Evolutionary conservation across 2,329 filamentous ascomycete genomes (phyloP), one percentile per base, ranked within the genome.

Genomic region (Ilyonectria robusta): DNA sequence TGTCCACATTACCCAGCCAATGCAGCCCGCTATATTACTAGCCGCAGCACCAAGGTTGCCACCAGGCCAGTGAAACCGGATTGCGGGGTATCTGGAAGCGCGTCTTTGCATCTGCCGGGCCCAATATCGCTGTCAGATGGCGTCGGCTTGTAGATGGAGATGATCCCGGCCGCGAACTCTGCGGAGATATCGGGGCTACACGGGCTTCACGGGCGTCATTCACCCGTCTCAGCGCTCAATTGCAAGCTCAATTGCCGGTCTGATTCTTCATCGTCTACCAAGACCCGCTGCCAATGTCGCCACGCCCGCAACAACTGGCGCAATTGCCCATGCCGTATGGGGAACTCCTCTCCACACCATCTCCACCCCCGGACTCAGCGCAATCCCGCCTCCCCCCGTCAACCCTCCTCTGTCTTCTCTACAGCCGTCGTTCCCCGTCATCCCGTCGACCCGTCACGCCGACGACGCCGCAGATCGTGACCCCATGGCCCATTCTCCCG

Each of bases 341-440:
- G 35, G 47, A 2, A 33, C 35, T n/a, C 21, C 48, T 35, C 48
- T 46, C 54, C 55, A 55, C 19, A 13, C 11, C 50, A 44, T 6
- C 42, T 33, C 50, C 31, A 37, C 31, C 50, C n/a, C 29, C n/a
- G 31, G 29, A 44, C n/a, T 50, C 44, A 31, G 19, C 31, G 59
- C 44, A 46, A 29, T 31, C 57, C 57, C 62, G 57, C 60, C 62
- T 65, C 57, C 62, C 51, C 62, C 57, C 51, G 57, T 65, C n/a
- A 17, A 40, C 33, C 53, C 62, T 13, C 53, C 35, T 29, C 31
- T 31, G 40, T 33, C 17, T 21, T 8, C 42, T 19, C 21, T 47
- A 46, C 55, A 13, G 35, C 62, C 62, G 62, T 56, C 51, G 17
- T 60, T 65, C 62, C 62, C 62, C 62, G 54, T 59, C 6, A 13